Evolutionary conservation across 2,329 filamentous ascomycete species (phyloP).

Genomic region (Alternaria brassicicola): DNA sequence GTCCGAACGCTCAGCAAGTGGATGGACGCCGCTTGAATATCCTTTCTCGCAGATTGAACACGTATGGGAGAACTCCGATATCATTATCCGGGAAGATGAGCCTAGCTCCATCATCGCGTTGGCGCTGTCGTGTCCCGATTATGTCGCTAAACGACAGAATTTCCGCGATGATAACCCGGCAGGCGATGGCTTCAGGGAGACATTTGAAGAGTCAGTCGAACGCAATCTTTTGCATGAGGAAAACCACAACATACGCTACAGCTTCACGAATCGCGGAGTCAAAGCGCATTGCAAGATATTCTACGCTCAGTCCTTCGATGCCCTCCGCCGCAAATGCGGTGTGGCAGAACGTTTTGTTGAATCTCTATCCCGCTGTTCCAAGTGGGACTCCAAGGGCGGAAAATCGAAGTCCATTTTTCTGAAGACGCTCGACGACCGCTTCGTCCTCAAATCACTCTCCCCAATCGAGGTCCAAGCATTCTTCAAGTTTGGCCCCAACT

Average conservation of each 20-base stretch:
- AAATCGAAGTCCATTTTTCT: constrained; percentile 98
- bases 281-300: constrained; percentile 98
- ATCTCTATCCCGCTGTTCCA: constrained; percentile 90
- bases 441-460: constrained; percentile 90
- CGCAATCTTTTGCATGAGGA: constrained; percentile 82
- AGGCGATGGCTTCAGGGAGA: constrained; percentile 26
- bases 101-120: constrained; percentile 96
- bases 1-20: constrained; percentile 95
- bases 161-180: constrained; percentile 57
- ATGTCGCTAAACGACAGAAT: constrained; percentile 75
- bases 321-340: constrained; percentile 88
- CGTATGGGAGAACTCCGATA: constrained; percentile 94
- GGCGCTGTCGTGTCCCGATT: constrained; percentile 85
- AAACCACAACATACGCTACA: constrained; percentile 93
- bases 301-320: constrained; percentile 97
- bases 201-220: constrained; percentile 75
- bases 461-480: constrained; percentile 93
- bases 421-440: constrained; percentile 92
- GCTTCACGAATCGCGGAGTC: constrained; percentile 91
- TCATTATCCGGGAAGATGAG: constrained; percentile 96
- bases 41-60: constrained; percentile 83
- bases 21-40: constrained; percentile 91
- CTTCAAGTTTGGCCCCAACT: constrained; percentile 91
- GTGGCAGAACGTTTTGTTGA: constrained; percentile 94
- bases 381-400: constrained; percentile 97